Evolutionary conservation across 176 grass and related monocot species (phyloP), one percentile per base, ranked within the genome.

Genomic region (Hordeum marinum): DNA sequence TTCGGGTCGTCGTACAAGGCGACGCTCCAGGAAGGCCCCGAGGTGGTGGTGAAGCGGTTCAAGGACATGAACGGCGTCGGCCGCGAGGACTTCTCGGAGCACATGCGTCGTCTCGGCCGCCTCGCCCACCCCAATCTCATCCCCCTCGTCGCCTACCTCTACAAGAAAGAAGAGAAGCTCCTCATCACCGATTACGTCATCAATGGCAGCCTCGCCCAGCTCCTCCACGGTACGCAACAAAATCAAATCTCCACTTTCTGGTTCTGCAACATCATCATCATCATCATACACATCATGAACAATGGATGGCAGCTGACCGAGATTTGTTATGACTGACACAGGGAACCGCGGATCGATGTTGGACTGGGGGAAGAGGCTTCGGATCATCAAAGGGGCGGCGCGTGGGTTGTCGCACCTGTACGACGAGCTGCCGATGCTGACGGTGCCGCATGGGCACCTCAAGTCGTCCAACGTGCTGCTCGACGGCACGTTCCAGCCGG

Each of bases 121-220:
- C 82, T 99, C 40, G 32, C 81, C 18, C 96, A 99, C 86, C 91
- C 96, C 66, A 96, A 99, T 72, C 88, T 99, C 78, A 85, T 99
- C 62, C 93, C 90, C 4, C 52, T 99, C 14, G 93, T 99, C 21
- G 89, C 93, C 29, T 99, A 99, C 68, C 92, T 96, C 78, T 99
- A 92, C 81, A 93, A 94, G 78, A 99, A 99, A 75, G 96, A 99
- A 14, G 96, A 99, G 87, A 99, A 99, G 77, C 87, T 99, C 11
- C 79, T 99, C 41, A 31, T 99, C 85, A 94, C 88, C 14, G 90
- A 94, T 70, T 92, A 94, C 65, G 75, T 90, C 9, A 10, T 73
- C 54, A 94, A 96, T 17, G 87, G 93, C 79, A 96, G 91, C 90
- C 88, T 99, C 79, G 93, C 96, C 13, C 79, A 91, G 70, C 43